phyloP scores from a whole-genome alignment of 2,329 filamentous ascomycete species.

The Lomentospora prolificans region DNA sequence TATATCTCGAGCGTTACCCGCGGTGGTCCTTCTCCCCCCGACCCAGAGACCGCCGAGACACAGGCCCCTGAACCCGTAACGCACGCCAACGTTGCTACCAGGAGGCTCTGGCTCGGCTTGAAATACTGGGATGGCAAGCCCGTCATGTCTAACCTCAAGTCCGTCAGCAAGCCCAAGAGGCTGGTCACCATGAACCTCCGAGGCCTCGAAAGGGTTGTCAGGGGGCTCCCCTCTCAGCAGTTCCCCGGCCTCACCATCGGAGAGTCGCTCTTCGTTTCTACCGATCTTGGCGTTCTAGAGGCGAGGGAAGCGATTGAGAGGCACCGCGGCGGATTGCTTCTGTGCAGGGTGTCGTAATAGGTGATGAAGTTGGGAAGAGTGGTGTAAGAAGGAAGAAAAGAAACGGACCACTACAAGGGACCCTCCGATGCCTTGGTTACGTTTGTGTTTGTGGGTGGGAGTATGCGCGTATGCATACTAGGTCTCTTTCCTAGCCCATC shows the following conservation, averaged over 20 bases:
- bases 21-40: constrained; percentile 46
- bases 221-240: constrained; percentile 55
- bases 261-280: constrained; percentile 73
- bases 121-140: constrained; percentile 84
- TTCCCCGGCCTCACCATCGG: constrained; percentile 69
- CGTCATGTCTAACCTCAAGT: constrained; percentile 56
- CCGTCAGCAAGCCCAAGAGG: constrained; percentile 67
- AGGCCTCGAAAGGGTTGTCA: constrained; percentile 54
- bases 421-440: too few species aligned
- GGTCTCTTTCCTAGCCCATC: too few species aligned
- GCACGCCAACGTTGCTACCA: constrained; percentile 58
- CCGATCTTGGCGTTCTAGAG: constrained; percentile 70
- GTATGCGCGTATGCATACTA: too few species aligned
- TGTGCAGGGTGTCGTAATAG: constrained; percentile 56
- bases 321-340: constrained; percentile 67
- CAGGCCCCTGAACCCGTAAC: constrained; percentile 49
- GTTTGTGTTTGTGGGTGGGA: too few species aligned
- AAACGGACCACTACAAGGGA: background rate
- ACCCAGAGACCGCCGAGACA: constrained; percentile 33
- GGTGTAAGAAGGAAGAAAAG: background rate
- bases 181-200: constrained; percentile 55
- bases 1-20: constrained; percentile 75
- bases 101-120: constrained; percentile 77
- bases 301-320: constrained; percentile 71
- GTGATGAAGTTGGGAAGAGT: background rate